Evolutionary conservation across 2,329 filamentous ascomycete genomes (phyloP), one percentile per base, ranked within the genome.

Genomic region (Nothophoma quercina): DNA sequence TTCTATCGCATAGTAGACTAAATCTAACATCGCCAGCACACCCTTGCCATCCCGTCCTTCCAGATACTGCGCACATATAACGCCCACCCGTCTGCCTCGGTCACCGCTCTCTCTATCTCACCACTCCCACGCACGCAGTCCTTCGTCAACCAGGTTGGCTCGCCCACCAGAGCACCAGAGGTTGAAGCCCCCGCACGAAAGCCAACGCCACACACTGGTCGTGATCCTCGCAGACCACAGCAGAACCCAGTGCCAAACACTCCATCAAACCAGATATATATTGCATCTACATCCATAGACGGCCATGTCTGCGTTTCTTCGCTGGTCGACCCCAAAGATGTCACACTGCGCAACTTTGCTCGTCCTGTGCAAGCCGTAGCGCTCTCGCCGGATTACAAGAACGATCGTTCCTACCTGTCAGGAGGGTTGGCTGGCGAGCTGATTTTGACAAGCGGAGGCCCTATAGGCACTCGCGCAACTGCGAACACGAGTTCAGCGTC

Each of bases 261-360:
- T 0, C 89, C 91, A 0, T 93, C 91, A 2, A 98, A 97, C 66
- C 88, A 93, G 46, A 96, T 99, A 32, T 90, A 95, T 72, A 90
- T 99, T 61, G 93, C 89, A 1, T 96, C 93, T 1, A 91, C 95
- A 0, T 98, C 95, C 0, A 90, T 96, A 69, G 95, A 99, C 73
- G 96, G 95, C 15, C 93, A 97, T 69, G 91, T 99, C 12, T 98
- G 95, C 65, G 85, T 99, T 1, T 88, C 92, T 52, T 96, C 91
- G 1, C 78, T 99, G 16, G 78, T 95, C 16, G 93, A 99, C 67
- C 78, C 88, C 29, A 96, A 92, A 67, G 95, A 99, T 75, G 92
- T 97, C 2, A 88, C 92, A 51, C 77, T 98, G 22, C 88, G 95
- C 22, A 97, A 97, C 71, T 99, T 98, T 77, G 91, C 91, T 1